A percentile compares a stretch with the other conserved stretches of the same genome.
Conservation (phyloP, 768 basidiomycete species). For the Psilocybe sp. region DNA sequence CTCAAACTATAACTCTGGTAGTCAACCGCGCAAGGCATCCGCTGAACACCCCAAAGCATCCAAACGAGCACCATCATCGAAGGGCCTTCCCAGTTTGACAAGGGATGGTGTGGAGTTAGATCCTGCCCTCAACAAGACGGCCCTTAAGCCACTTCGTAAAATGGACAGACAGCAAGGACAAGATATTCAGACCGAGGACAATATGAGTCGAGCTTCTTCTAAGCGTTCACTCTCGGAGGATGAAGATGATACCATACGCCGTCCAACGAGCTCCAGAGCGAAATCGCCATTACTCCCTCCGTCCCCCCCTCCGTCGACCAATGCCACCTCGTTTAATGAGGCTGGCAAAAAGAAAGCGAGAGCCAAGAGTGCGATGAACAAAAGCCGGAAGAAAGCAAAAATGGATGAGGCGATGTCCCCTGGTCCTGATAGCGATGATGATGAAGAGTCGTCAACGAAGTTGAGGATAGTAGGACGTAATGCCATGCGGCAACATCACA, state of each 20-base stretch:
- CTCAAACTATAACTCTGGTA: background rate
- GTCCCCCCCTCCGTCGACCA: constrained; percentile 56
- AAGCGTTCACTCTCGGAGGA: constrained; percentile 43
- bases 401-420: constrained; percentile 25
- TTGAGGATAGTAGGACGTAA: constrained; percentile 33
- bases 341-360: constrained; percentile 24
- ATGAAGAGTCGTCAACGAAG: constrained; percentile 26
- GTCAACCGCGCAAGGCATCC: background rate
- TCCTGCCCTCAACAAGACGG: background rate
- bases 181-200: constrained; percentile 7
- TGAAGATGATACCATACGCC: constrained; percentile 22
- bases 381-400: constrained; percentile 50
- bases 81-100: background rate
- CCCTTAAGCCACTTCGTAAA: constrained; percentile 1
- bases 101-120: background rate
- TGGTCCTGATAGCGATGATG: constrained; percentile 25
- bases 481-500: constrained; percentile 14
- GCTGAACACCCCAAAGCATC: constrained; percentile 2
- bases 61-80: background rate
- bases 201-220: constrained; percentile 24
- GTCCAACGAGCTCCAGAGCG: constrained; percentile 12
- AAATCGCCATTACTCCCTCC: constrained; percentile 54
- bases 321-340: constrained; percentile 17
- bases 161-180: background rate
- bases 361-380: constrained; percentile 36